A percentile compares a stretch with the other conserved stretches of the same genome.
Conservation (phyloP, 257 asterid genomes). For the Mentha longifolia region DNA sequence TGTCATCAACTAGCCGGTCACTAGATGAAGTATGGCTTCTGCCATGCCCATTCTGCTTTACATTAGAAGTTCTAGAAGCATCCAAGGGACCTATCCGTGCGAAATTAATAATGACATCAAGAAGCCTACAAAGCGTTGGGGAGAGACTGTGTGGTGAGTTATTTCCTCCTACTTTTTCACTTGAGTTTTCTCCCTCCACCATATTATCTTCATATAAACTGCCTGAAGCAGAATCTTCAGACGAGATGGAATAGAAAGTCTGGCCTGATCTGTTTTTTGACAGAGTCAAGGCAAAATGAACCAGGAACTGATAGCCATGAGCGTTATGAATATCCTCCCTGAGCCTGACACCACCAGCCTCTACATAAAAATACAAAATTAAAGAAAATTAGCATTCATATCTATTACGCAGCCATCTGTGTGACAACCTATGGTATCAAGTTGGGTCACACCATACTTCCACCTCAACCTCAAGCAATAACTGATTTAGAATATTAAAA, state of each 20-base stretch:
- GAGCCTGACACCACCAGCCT: slow-evolving; percentile 87
- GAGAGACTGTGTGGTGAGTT: slow-evolving; percentile 59
- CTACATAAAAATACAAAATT: slow-evolving; percentile 54
- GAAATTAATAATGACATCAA: slow-evolving; percentile 80
- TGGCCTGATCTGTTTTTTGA: slow-evolving; percentile 61
- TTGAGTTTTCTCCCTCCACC: slow-evolving; percentile 40
- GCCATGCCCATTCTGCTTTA: slow-evolving; percentile 64
- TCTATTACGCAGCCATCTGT: slow-evolving; percentile 21
- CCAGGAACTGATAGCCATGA: slow-evolving; percentile 95
- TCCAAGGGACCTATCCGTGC: slow-evolving; percentile 82
- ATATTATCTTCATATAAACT: slow-evolving; percentile 43
- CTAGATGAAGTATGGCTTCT: slow-evolving; percentile 76
- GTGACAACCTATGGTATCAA: slow-evolving; percentile 31
- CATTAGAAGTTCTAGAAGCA: slow-evolving; percentile 58
- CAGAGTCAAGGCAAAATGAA: slow-evolving; percentile 92
- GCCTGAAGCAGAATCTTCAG: slow-evolving; percentile 54
- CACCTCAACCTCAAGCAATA: slow-evolving; percentile 2
- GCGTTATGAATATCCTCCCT: slow-evolving; percentile 98
- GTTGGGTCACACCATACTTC: slow-evolving; percentile 6
- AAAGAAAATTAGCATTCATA: slow-evolving; percentile 44
- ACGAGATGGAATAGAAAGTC: slow-evolving; percentile 43
- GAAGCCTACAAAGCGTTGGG: slow-evolving; percentile 87
- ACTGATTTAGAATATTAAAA: slow-evolving; percentile 23
- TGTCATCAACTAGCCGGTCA: slow-evolving; percentile 72
- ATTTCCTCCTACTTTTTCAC: slow-evolving; percentile 45